phyloP scores from a whole-genome alignment of 2,329 filamentous ascomycete species.

The Alternaria longipes region DNA sequence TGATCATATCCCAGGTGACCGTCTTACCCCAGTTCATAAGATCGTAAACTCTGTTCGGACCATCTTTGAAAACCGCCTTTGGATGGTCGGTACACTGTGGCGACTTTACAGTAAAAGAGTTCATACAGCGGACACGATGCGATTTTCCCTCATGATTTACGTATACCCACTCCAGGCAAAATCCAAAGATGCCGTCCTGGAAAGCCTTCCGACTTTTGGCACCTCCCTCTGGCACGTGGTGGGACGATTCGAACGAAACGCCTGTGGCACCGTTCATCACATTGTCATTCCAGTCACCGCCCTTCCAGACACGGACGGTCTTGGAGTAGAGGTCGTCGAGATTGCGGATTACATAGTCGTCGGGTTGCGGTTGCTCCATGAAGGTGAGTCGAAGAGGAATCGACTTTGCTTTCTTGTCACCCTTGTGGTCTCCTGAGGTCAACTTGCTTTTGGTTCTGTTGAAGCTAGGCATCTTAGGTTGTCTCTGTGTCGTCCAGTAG shows the following conservation, averaged over 20 bases:
- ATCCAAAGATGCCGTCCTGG: background rate
- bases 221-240: conserved; percentile 6
- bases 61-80: conserved; percentile 11
- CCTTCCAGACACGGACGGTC: conserved; percentile 1
- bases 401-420: background rate
- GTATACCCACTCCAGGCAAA: conserved; percentile 15
- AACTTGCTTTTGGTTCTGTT: background rate
- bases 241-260: background rate
- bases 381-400: background rate
- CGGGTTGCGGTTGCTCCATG: background rate
- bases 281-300: background rate
- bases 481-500: background rate
- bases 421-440: background rate
- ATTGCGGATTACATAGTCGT: background rate
- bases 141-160: background rate
- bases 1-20: conserved; percentile 16
- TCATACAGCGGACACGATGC: conserved; percentile 10
- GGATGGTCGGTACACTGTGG: conserved; percentile 6
- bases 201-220: conserved; percentile 8
- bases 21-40: background rate
- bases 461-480: background rate
- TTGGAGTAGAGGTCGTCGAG: background rate
- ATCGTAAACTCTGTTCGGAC: conserved; percentile 17
- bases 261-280: conserved; percentile 5
- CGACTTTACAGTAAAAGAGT: conserved; percentile 10